Conservation (phyloP, 1,284 basidiomycete genomes). For the Marasmius oreades region DNA sequence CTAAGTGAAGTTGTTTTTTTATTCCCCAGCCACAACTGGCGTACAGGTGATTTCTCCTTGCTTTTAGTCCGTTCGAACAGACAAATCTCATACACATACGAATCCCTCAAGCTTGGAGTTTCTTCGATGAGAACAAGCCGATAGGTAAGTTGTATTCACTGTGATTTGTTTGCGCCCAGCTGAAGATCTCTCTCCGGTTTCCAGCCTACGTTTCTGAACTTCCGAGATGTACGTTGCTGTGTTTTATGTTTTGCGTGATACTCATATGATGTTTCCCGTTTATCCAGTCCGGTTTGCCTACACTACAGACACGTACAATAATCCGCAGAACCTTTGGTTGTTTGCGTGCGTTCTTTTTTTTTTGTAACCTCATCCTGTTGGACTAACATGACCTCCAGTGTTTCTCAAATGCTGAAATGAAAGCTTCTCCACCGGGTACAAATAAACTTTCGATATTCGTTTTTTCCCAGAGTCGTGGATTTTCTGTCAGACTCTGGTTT, state of each 20-base stretch:
- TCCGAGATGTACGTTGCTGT: constrained; percentile 29
- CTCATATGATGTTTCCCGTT: not conserved
- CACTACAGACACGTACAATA: constrained; percentile 60
- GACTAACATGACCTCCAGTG: constrained; percentile 1
- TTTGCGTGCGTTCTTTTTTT: constrained; percentile 42
- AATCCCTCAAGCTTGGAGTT: constrained; percentile 38
- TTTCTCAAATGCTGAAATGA: constrained; percentile 7
- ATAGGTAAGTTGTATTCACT: constrained; percentile 33
- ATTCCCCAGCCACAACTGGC: constrained; percentile 47
- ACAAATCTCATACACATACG: constrained; percentile 3
- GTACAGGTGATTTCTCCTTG: constrained; percentile 34
- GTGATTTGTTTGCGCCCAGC: not conserved
- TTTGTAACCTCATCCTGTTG: not conserved
- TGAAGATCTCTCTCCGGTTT: constrained; percentile 1
- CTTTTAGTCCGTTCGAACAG: not conserved
- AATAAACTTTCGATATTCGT: no score
- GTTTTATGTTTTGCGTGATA: constrained; percentile 23
- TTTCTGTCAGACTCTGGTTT: no score
- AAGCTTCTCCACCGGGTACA: not conserved
- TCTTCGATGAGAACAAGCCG: constrained; percentile 36
- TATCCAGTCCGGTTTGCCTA: constrained; percentile 53
- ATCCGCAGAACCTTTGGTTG: constrained; percentile 57
- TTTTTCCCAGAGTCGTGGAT: no score
- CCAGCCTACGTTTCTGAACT: constrained; percentile 37
- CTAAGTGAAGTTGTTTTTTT: not conserved